Evolutionary conservation across 2,329 filamentous ascomycete species (phyloP).

Genomic region (Penicillium sp.): DNA sequence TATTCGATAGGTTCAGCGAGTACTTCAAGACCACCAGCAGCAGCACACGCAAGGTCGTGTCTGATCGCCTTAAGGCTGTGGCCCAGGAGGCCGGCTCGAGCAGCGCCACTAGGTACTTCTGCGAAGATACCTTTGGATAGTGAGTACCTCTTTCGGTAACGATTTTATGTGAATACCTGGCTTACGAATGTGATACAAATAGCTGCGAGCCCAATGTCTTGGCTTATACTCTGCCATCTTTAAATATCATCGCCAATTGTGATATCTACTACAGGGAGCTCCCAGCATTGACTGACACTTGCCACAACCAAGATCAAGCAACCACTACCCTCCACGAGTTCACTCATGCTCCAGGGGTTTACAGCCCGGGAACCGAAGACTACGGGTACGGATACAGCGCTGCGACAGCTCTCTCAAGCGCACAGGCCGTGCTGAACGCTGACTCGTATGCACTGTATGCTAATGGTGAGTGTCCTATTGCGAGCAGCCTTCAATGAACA

Average conservation of each 20-base stretch:
- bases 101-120: constrained; percentile 55
- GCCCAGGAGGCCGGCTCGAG: constrained; percentile 55
- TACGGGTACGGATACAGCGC: constrained; percentile 57
- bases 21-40: constrained; percentile 62
- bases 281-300: constrained; percentile 48
- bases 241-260: constrained; percentile 61
- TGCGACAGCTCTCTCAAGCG: constrained; percentile 44
- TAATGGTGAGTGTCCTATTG: constrained; percentile 37
- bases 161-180: background rate
- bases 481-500: background rate
- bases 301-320: constrained; percentile 64
- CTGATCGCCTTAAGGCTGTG: constrained; percentile 52
- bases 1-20: constrained; percentile 29
- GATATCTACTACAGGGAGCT: constrained; percentile 55
- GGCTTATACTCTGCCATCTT: constrained; percentile 59
- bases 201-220: constrained; percentile 52
- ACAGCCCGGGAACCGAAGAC: constrained; percentile 57
- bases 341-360: constrained; percentile 58
- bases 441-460: constrained; percentile 59
- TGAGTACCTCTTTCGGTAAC: background rate
- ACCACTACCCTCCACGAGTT: constrained; percentile 65
- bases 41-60: constrained; percentile 50
- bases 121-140: constrained; percentile 55
- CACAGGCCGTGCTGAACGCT: constrained; percentile 60
- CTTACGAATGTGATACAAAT: background rate